Percentiles rank a stretch among this genome's conserved stretches.
Evolutionary conservation across 192 early-diverging fungal genomes (phyloP).

Genomic region (Coemansia sp.): DNA sequence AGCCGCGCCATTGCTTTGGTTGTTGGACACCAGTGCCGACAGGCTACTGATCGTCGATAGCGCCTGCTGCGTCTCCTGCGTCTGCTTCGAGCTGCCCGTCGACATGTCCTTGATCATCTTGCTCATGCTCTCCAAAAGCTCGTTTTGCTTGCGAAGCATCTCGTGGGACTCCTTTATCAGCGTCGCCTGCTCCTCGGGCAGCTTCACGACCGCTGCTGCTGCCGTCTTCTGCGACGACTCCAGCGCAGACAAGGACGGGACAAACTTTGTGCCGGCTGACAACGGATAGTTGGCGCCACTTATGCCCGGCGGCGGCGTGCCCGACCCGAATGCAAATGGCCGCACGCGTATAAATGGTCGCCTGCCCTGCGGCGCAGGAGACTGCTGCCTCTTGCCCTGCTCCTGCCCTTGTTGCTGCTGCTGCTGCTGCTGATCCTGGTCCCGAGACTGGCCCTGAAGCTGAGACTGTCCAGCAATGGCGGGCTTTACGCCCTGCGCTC

Average conservation of each 20-base stretch:
- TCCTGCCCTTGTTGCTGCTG: not conserved
- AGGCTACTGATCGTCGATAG: conserved; percentile 30
- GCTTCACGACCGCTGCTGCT: conserved; percentile 2
- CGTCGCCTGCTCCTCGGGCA: conserved; percentile 30
- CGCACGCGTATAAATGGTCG: conserved; percentile 31
- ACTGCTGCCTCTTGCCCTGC: not conserved
- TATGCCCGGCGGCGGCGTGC: not conserved
- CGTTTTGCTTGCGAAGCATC: conserved; percentile 35
- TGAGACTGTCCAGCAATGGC: not conserved
- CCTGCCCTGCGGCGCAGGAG: conserved; percentile 4
- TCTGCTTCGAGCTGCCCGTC: not conserved
- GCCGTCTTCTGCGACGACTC: not conserved
- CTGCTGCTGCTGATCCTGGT: not conserved
- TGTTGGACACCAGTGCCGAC: conserved; percentile 22
- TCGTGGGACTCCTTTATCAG: conserved; percentile 37
- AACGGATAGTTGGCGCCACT: not conserved
- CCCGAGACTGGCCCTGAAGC: not conserved
- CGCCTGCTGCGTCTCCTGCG: conserved; percentile 26
- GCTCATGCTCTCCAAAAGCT: conserved; percentile 19
- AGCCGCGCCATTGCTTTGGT: not conserved
- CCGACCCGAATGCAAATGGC: conserved; percentile 13
- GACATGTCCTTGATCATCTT: conserved; percentile 25
- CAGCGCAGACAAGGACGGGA: not conserved
- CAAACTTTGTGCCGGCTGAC: not conserved
- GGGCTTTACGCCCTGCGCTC: not conserved